Evolutionary conservation across 169 alveolate genomes (phyloP), one percentile per base, ranked within the genome.

Genomic region (Cyclospora cayetanensis): DNA sequence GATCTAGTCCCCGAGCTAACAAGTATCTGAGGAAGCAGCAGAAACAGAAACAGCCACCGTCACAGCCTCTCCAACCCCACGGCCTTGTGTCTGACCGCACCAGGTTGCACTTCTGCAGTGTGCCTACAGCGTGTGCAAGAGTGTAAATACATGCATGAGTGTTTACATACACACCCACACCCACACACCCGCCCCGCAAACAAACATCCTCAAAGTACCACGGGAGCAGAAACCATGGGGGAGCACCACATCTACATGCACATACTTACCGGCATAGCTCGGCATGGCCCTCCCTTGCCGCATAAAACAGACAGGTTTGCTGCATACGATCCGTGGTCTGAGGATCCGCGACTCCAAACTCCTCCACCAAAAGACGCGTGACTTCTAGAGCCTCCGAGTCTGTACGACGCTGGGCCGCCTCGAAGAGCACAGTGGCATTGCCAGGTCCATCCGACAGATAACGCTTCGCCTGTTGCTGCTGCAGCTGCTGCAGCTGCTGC

Each of bases 231-330:
- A n/a, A n/a, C n/a, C n/a, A n/a, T n/a, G n/a, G n/a, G n/a, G n/a
- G n/a, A n/a, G n/a, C n/a, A n/a, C n/a, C n/a, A n/a, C n/a, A n/a
- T n/a, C n/a, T n/a, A n/a, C n/a, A n/a, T n/a, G n/a, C n/a, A n/a
- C n/a, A n/a, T n/a, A n/a, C n/a, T n/a, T 11, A 70, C 82, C 82
- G 1, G 43, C 90, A 83, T 25, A 96, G 95, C 84, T 94, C 95
- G 31, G 93, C 93, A 84, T 97, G 96, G 0, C 99, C 99, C 82
- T 98, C 99, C 77, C 99, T 95, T 11, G 98, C 98, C 4, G 98
- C 99, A 95, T 97, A 98, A 95, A 97, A 98, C 27, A 98, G 93
- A 37, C 98, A 96, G n/a, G 98, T 97, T 84, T 98, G 98, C 43
- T 97, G 95, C 93, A 97, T 95, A 63, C 96, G 92, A 90, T 97